These are phyloP conservation scores for Aureobasidium sp. DNA, from an alignment of 2,329 filamentous ascomycete genomes.

Conservation along the genomic window DNA sequence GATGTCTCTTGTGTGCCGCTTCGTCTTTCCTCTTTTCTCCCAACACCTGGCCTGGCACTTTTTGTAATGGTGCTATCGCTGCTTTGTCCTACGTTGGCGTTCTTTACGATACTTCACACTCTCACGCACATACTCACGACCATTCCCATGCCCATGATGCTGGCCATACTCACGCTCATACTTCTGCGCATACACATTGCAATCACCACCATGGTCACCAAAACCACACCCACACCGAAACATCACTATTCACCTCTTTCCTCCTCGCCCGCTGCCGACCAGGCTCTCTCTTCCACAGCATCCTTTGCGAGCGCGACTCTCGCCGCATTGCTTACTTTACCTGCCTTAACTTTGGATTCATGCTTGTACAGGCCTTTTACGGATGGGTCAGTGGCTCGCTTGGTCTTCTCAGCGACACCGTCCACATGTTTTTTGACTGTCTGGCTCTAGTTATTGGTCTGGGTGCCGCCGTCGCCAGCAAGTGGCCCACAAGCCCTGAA, in stretches of 20 bases:
- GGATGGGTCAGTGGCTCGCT: slow-evolving; percentile 89
- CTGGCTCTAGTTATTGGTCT: slow-evolving; percentile 84
- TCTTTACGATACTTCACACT: slow-evolving; percentile 29
- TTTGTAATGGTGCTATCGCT: slow-evolving; percentile 25
- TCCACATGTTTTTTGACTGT: slow-evolving; percentile 99
- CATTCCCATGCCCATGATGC: slow-evolving; percentile 22
- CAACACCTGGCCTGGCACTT: slow-evolving; percentile 25
- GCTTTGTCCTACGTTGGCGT: slow-evolving; percentile 30
- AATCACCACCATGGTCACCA: slow-evolving; percentile 16
- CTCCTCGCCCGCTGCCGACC: slow-evolving; percentile 60
- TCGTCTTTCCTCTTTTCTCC: slow-evolving; percentile 28
- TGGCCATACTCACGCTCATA: neutral
- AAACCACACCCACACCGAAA: slow-evolving; percentile 30
- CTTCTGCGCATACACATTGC: slow-evolving; percentile 16
- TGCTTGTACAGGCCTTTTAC: slow-evolving; percentile 90
- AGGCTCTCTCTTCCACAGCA: slow-evolving; percentile 74
- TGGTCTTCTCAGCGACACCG: slow-evolving; percentile 91
- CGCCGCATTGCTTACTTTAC: slow-evolving; percentile 97
- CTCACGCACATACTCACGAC: slow-evolving; percentile 23
- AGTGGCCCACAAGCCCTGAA: slow-evolving; percentile 81
- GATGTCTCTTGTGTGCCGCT: slow-evolving; percentile 24
- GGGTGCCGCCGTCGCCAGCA: slow-evolving; percentile 87
- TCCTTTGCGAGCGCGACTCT: slow-evolving; percentile 85
- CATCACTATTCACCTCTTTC: slow-evolving; percentile 62
- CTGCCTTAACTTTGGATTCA: slow-evolving; percentile 85